Base-by-base conservation (phyloP, 2,329 filamentous ascomycete species). In the Amylocarpus encephaloides region DNA sequence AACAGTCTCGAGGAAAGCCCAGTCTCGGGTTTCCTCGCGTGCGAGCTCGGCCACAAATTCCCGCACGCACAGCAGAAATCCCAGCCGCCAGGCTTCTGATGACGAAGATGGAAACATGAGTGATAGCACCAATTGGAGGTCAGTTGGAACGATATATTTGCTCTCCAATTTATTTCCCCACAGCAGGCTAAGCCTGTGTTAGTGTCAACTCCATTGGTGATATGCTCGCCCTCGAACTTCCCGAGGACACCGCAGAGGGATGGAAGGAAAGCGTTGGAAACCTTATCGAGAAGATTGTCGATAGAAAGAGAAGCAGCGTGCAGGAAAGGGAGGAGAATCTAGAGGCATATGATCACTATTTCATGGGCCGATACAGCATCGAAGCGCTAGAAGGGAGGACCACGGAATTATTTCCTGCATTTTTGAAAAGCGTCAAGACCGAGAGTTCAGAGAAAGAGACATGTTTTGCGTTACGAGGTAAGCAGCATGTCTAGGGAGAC, bases 291-390 rank as follows among this genome's bases (percentile, higher is more conserved):
- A 78, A 84, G 59, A 78, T 88, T 36, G 72, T 80, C 49, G 81
- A 87, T 59, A 76, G 82, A 57, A 88, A 87, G 71, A 76, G 82
- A 56, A 84, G 79, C 64, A 85, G 76, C 54, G 76, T 74, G 10
- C 75, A 82, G 51, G 80, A 82, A 26, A 75, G 85, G 48, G 82
- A 86, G 60, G 73, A 79, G 41, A 73, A 73, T 34, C 70, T 86
- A 46, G 70, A 71, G 33, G 70, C 71, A 5, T 86, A 82, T 64
- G 74, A 74, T 46, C 74, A 79, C 49, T 73, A 82, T 42, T 68
- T 86, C 46, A 83, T 79, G 60, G 73, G 73, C 29, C 79, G 82
- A 57, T 86, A 79, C 65, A 75, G 80, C 2, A 73, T 75, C 44
- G 79, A 82, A 16, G 75, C 82, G 43, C 73, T 87, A 19, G 70